A percentile compares a stretch with the other conserved stretches of the same genome.
These are phyloP conservation scores for Colletotrichum somersetense DNA, from an alignment of 2,329 filamentous ascomycete genomes.

Conservation along the genomic window DNA sequence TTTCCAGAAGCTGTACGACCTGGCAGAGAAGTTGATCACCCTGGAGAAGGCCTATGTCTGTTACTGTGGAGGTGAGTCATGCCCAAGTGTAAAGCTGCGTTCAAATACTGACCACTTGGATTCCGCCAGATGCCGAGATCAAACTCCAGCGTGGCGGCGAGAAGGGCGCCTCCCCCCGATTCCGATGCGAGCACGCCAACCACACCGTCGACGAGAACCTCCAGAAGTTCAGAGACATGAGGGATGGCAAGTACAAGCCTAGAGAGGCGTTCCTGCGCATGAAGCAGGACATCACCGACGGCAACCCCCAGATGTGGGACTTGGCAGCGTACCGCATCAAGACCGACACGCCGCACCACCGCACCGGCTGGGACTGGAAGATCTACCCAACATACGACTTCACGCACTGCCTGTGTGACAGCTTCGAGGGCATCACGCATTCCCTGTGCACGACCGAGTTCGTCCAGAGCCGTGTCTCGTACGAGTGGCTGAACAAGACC, in stretches of 20 bases:
- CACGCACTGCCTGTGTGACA: slow-evolving; percentile 90
- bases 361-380: slow-evolving; percentile 86
- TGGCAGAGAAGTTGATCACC: slow-evolving; percentile 86
- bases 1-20: slow-evolving; percentile 87
- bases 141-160: slow-evolving; percentile 89
- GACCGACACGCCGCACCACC: slow-evolving; percentile 77
- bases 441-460: slow-evolving; percentile 96
- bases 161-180: slow-evolving; percentile 75
- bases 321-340: slow-evolving; percentile 89
- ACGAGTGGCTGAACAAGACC: slow-evolving; percentile 88
- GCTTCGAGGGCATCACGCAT: slow-evolving; percentile 92
- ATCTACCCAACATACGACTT: slow-evolving; percentile 93
- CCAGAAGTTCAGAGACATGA: slow-evolving; percentile 88
- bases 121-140: slow-evolving; percentile 76
- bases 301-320: slow-evolving; percentile 98
- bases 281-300: slow-evolving; percentile 88
- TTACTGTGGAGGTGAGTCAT: slow-evolving; percentile 74
- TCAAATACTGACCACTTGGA: slow-evolving; percentile 8
- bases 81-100: no score
- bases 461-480: slow-evolving; percentile 84
- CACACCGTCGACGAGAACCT: slow-evolving; percentile 82
- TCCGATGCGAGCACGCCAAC: slow-evolving; percentile 83
- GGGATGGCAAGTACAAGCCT: slow-evolving; percentile 89
- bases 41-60: slow-evolving; percentile 85
- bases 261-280: slow-evolving; percentile 88